phyloP scores from a whole-genome alignment of 352 stramenopile genomes.

The Pythium coloratum region DNA sequence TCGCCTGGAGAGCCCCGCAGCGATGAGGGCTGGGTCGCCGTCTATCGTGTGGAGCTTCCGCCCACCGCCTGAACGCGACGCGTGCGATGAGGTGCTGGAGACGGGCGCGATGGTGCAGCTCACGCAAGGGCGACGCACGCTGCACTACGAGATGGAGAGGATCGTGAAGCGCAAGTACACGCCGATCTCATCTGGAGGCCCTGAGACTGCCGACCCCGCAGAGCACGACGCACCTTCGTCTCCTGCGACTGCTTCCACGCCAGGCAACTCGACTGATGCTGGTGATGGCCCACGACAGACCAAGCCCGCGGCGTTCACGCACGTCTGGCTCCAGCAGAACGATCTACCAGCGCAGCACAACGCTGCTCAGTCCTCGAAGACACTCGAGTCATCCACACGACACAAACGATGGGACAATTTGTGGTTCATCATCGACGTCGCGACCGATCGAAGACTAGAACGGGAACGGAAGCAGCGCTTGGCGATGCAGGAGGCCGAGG shows the following conservation, averaged over 20 bases:
- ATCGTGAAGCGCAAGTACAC: slow-evolving; percentile 26
- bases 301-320: neutral
- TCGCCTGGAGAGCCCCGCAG: neutral
- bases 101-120: slow-evolving; percentile 26
- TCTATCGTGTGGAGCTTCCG: slow-evolving; percentile 18
- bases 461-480: slow-evolving; percentile 11
- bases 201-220: neutral
- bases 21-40: neutral
- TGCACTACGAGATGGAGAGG: slow-evolving; percentile 28
- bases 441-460: slow-evolving; percentile 3
- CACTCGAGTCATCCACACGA: neutral
- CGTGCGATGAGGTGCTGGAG: neutral
- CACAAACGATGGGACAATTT: slow-evolving; percentile 28
- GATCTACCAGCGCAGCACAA: slow-evolving; percentile 15
- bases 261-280: neutral
- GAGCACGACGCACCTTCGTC: neutral
- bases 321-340: slow-evolving; percentile 31
- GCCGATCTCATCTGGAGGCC: slow-evolving; percentile 4
- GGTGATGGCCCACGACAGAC: neutral
- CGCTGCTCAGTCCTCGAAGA: neutral
- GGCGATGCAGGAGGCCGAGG: slow-evolving; percentile 14
- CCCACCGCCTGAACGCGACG: neutral
- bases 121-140: slow-evolving; percentile 8
- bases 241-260: neutral
- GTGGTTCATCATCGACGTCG: slow-evolving; percentile 26